These are phyloP conservation scores for Aspergillus glaucus DNA, from an alignment of 2,329 filamentous ascomycete genomes.

Conservation along the genomic window DNA sequence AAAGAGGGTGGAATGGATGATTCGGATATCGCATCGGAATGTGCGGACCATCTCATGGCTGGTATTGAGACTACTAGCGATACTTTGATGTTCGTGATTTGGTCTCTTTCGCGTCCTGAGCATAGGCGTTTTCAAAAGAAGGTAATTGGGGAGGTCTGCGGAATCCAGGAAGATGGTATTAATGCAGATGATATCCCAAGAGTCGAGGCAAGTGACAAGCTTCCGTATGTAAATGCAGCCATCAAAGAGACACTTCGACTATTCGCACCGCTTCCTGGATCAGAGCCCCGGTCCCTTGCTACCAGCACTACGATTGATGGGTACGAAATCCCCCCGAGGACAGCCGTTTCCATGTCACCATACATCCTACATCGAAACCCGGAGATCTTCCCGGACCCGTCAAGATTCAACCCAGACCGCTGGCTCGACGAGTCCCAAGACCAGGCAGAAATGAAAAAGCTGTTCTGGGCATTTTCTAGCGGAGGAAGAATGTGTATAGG, in stretches of 20 bases:
- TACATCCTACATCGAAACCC: slow-evolving; percentile 30
- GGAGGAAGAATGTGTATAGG: slow-evolving; percentile 39
- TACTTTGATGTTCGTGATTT: slow-evolving; percentile 47
- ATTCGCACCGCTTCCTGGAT: slow-evolving; percentile 45
- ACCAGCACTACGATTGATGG: slow-evolving; percentile 29
- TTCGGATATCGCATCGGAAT: slow-evolving; percentile 48
- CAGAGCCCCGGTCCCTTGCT: slow-evolving; percentile 38
- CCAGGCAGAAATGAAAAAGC: slow-evolving; percentile 25
- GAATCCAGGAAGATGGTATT: slow-evolving; percentile 16
- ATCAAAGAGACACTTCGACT: slow-evolving; percentile 48
- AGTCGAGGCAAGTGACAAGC: slow-evolving; percentile 32
- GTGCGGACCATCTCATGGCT: slow-evolving; percentile 49
- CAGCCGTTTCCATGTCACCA: slow-evolving; percentile 27
- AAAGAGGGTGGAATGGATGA: slow-evolving; percentile 29
- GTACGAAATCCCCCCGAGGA: slow-evolving; percentile 25
- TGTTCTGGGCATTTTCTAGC: slow-evolving; percentile 37
- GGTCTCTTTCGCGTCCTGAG: slow-evolving; percentile 43
- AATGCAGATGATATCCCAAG: slow-evolving; percentile 27
- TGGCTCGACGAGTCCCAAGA: slow-evolving; percentile 18
- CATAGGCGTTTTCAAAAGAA: slow-evolving; percentile 40
- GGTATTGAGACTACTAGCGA: slow-evolving; percentile 51
- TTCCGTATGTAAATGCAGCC: slow-evolving; percentile 44
- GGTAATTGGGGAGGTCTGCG: slow-evolving; percentile 39
- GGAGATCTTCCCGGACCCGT: slow-evolving; percentile 22
- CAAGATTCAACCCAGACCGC: slow-evolving; percentile 26